A percentile compares a stretch with the other conserved stretches of the same genome.
These are phyloP conservation scores for Albophoma yamanashiensis DNA, from an alignment of 2,329 filamentous ascomycete genomes.

Conservation along the genomic window DNA sequence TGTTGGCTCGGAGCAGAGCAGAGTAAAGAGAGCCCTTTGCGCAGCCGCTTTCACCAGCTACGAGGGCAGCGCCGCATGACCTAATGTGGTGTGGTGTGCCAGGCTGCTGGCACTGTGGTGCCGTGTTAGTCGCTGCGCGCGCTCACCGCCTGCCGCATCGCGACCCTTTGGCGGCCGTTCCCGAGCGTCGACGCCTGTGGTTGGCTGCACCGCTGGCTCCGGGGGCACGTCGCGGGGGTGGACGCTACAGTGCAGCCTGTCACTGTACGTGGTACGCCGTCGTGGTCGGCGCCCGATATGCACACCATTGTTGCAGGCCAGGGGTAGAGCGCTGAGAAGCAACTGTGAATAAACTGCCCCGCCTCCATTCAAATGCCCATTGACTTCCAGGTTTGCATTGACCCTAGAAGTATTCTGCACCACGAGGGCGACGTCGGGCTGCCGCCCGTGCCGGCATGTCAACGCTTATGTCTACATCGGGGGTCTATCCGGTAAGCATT, in stretches of 20 bases:
- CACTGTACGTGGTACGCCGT: no score
- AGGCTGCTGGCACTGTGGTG: not conserved
- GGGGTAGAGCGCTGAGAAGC: not conserved
- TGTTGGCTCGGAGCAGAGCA: not conserved
- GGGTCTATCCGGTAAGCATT: not conserved
- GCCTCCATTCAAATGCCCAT: not conserved
- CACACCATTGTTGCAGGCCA: not conserved
- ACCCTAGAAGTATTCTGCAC: not conserved
- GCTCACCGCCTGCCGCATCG: slow-evolving; percentile 10
- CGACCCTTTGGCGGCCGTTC: not conserved
- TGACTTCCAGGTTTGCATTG: no score
- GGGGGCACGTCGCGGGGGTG: not conserved
- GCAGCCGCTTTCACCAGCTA: not conserved
- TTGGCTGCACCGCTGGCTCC: slow-evolving; percentile 1
- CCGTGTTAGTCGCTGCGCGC: slow-evolving; percentile 7
- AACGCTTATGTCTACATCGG: no score
- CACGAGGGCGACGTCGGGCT: not conserved
- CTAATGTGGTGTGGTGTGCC: not conserved
- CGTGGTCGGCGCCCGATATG: no score
- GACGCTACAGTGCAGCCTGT: no score
- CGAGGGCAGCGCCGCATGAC: not conserved
- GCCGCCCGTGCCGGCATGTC: not conserved
- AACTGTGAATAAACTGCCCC: not conserved
- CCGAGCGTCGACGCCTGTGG: slow-evolving; percentile 1
- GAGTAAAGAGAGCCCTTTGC: not conserved